These are phyloP conservation scores for Bipolaris bicolor DNA, from an alignment of 2,329 filamentous ascomycete species.

Conservation along the genomic window DNA sequence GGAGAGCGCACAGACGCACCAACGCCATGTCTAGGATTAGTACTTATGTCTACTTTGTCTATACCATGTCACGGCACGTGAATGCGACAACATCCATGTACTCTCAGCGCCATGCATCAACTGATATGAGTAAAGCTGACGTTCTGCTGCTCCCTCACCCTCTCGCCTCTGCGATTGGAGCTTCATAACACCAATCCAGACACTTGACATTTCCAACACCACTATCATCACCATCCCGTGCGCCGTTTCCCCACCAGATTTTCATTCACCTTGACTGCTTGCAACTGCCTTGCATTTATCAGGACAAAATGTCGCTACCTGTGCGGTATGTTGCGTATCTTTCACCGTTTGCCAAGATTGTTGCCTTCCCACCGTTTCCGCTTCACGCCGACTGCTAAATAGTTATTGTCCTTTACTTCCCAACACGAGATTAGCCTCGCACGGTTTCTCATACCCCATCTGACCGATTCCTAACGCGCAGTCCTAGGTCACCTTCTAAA, in stretches of 20 bases:
- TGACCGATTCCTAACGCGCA: slow-evolving; percentile 1
- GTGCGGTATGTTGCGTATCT: slow-evolving; percentile 30
- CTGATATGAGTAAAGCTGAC: slow-evolving; percentile 2
- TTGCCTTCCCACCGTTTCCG: neutral
- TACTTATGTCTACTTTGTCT: too few relatives aligned
- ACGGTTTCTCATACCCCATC: too few relatives aligned
- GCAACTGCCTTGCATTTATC: neutral
- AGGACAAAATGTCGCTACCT: slow-evolving; percentile 35
- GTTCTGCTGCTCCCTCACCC: neutral
- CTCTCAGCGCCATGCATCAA: neutral
- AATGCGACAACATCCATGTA: neutral
- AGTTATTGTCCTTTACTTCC: neutral
- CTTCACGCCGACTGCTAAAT: neutral
- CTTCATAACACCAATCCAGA: neutral
- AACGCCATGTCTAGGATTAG: neutral
- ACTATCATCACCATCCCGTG: neutral
- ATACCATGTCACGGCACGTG: neutral
- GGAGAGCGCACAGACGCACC: slow-evolving; percentile 29
- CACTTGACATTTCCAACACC: neutral
- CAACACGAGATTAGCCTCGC: neutral
- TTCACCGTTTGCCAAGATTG: neutral
- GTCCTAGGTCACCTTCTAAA: slow-evolving; percentile 11
- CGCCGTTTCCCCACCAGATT: neutral
- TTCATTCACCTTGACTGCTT: neutral
- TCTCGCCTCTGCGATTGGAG: neutral